Evolutionary conservation across 2,329 filamentous ascomycete genomes (phyloP).

Genomic region (Ceratocystis lukuohia): DNA sequence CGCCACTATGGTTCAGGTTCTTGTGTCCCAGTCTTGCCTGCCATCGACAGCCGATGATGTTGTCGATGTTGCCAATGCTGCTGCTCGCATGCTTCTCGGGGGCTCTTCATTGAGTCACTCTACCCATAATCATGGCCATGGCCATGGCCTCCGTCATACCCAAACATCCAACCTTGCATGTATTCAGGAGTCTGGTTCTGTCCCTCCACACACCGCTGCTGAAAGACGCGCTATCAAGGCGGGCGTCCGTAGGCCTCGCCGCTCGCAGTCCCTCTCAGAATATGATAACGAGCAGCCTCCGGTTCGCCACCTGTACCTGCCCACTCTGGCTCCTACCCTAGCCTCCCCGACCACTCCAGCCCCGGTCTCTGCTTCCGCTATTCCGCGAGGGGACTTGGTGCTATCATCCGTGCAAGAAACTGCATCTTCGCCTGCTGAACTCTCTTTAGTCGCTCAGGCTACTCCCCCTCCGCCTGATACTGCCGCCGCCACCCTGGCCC

Average conservation of each 20-base stretch:
- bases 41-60: slow-evolving; percentile 1
- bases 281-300: slow-evolving; percentile 15
- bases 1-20: slow-evolving; percentile 8
- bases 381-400: too few species aligned
- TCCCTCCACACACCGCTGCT: neutral
- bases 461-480: slow-evolving; percentile 24
- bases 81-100: slow-evolving; percentile 12
- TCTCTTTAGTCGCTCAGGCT: slow-evolving; percentile 17
- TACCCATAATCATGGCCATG: neutral
- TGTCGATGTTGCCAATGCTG: slow-evolving; percentile 7
- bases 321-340: slow-evolving; percentile 6
- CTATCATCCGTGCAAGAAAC: neutral
- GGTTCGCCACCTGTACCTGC: slow-evolving; percentile 5
- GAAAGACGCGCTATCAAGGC: slow-evolving; percentile 3
- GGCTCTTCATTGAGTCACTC: slow-evolving; percentile 1
- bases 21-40: neutral
- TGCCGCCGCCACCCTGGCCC: slow-evolving; percentile 24
- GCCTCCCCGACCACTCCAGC: slow-evolving; percentile 7
- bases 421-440: neutral
- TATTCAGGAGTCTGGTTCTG: neutral
- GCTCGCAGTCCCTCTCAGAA: slow-evolving; percentile 18
- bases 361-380: neutral
- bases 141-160: neutral
- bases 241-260: slow-evolving; percentile 15
- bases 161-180: neutral